Base-by-base conservation (phyloP, 2,329 filamentous ascomycete species). In the Aspergillus viridinutans region DNA sequence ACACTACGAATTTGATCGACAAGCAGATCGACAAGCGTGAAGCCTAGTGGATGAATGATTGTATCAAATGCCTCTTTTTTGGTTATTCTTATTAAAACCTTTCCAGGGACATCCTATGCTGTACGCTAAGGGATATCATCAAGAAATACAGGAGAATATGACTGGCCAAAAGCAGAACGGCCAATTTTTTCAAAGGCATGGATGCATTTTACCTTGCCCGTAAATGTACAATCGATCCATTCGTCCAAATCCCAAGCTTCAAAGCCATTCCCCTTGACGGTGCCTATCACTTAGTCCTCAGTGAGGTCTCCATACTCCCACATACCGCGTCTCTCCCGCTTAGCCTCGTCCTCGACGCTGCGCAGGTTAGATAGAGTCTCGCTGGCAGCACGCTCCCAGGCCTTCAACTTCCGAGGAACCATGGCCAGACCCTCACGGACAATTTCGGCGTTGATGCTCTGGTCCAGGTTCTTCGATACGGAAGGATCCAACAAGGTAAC, bases 291-390 rank as follows among this genome's bases (percentile, higher is more conserved):
- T 60, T 85, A 92, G 70, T 96, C 91, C 79, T 96, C 92, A 14
- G 91, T 96, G 70, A 96, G 82, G 74, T 97, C 94, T 65, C 94
- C 94, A 76, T 97, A 99, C 83, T 99, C 94, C 92, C 93, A 99
- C 84, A 96, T 94, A 47, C 94, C 94, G 64, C 86, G 81, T 61
- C 92, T 85, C 56, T 87, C 86, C 55, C 84, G 80, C 83, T 95
- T 96, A 4, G 93, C 93, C 73, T 88, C 81, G 38, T 83, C 81
- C 80, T 96, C 88, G 52, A 88, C 84, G 73, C 88, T 83, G 69
- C 84, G 87, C 60, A 97, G 78, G 65, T 84, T 84, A 73, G 85
- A 84, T 61, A 96, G 76, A 47, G 92, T 85, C 35, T 89, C 83
- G 56, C 83, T 83, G 49, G 90, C 90, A 8, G 85, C 86, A 57